Conservation (phyloP, 2,329 filamentous ascomycete genomes). For the Monilinia polystroma region DNA sequence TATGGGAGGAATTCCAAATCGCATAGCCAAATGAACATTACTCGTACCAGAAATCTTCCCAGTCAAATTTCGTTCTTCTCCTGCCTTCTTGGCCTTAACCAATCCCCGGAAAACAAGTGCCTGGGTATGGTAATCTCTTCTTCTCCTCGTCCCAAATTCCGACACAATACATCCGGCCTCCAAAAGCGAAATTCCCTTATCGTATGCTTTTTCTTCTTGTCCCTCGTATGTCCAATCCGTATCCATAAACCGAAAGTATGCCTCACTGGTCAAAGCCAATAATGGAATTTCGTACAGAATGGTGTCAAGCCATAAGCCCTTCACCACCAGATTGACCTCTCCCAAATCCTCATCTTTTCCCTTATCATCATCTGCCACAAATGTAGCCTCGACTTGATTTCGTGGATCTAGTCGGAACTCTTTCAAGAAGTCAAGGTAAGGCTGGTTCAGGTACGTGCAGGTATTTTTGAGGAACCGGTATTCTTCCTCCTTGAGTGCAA, state of each 20-base stretch:
- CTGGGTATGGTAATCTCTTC: constrained; percentile 93
- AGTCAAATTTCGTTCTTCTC: constrained; percentile 58
- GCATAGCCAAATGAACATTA: constrained; percentile 96
- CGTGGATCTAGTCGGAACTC: constrained; percentile 78
- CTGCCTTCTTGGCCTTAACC: constrained; percentile 73
- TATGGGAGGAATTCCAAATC: constrained; percentile 78
- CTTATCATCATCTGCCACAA: constrained; percentile 53
- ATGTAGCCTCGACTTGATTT: constrained; percentile 70
- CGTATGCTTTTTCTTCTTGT: constrained; percentile 80
- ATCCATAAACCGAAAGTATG: constrained; percentile 97
- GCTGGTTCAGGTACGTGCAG: constrained; percentile 75
- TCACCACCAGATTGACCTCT: constrained; percentile 72
- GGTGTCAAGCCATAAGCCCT: constrained; percentile 87
- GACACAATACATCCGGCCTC: constrained; percentile 85
- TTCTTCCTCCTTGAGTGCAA: constrained; percentile 77
- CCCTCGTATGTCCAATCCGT: constrained; percentile 85
- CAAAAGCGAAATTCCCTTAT: constrained; percentile 76
- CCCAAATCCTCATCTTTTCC: constrained; percentile 66
- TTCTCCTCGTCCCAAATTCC: constrained; percentile 87
- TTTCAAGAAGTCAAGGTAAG: constrained; percentile 79
- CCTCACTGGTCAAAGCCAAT: constrained; percentile 86
- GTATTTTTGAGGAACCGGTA: constrained; percentile 72
- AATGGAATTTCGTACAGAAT: constrained; percentile 98
- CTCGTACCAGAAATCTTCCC: constrained; percentile 86
- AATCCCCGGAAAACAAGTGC: constrained; percentile 87